A percentile compares a stretch with the other conserved stretches of the same genome.
phyloP scores from a whole-genome alignment of 148 eudicot genomes.

The Camellia lanceoleosa region DNA sequence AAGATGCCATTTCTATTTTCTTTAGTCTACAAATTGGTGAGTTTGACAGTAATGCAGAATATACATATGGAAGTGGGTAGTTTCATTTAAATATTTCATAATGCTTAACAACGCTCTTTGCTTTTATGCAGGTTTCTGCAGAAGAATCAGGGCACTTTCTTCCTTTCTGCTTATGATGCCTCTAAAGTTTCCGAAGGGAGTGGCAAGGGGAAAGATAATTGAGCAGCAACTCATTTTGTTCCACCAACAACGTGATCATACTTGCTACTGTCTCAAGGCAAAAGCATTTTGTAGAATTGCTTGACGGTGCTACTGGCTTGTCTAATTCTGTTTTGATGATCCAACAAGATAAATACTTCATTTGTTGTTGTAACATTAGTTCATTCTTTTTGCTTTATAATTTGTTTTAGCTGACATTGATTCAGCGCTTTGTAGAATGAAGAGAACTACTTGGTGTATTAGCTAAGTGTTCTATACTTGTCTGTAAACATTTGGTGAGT shows the following conservation, averaged over 20 bases:
- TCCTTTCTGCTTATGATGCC: constrained; percentile 57
- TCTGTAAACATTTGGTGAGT: constrained; percentile 5
- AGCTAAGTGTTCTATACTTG: not conserved
- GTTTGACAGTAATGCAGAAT: not conserved
- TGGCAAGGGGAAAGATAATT: constrained; percentile 54
- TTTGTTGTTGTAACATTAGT: constrained; percentile 20
- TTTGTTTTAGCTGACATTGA: not conserved
- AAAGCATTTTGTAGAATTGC: not conserved
- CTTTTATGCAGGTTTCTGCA: constrained; percentile 66
- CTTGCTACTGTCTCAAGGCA: constrained; percentile 3
- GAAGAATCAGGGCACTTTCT: constrained; percentile 69
- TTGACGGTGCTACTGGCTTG: not conserved
- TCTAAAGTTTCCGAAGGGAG: no score
- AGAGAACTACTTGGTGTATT: not conserved
- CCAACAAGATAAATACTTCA: not conserved
- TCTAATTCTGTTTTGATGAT: no score
- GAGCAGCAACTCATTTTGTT: constrained; percentile 22
- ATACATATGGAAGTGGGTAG: not conserved
- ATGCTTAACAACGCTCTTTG: not conserved
- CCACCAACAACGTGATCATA: constrained; percentile 4
- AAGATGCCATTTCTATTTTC: not conserved
- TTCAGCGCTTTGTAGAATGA: not conserved
- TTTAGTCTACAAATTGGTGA: not conserved
- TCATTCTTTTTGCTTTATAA: constrained; percentile 9
- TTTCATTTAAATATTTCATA: not conserved